A percentile compares a stretch with the other conserved stretches of the same genome.
Evolutionary conservation across 2,329 filamentous ascomycete genomes (phyloP).

Genomic region (Eurotiales sp.): DNA sequence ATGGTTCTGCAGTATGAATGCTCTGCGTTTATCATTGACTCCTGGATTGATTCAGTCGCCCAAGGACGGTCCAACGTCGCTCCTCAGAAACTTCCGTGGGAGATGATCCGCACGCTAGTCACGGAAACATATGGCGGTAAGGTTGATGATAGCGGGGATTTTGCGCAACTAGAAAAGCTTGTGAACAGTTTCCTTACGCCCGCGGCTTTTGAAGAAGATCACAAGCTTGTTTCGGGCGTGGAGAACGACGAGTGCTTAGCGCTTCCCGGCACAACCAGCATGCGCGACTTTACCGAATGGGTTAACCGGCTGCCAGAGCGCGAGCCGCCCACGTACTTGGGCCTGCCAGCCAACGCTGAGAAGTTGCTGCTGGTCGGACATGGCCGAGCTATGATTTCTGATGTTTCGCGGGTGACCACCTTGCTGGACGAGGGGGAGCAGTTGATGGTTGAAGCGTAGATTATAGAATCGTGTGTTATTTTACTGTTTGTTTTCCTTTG

Average conservation of each 20-base stretch:
- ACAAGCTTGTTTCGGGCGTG: constrained; percentile 75
- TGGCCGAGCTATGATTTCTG: constrained; percentile 77
- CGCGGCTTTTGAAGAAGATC: constrained; percentile 84
- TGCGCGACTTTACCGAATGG: constrained; percentile 87
- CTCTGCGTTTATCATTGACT: constrained; percentile 91
- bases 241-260: constrained; percentile 59
- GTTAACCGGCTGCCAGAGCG: constrained; percentile 88
- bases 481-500: constrained; percentile 11
- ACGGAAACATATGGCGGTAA: constrained; percentile 97
- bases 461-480: too few relatives aligned
- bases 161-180: constrained; percentile 66
- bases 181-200: constrained; percentile 78
- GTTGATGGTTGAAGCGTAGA: constrained; percentile 64
- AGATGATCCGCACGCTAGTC: constrained; percentile 85
- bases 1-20: constrained; percentile 73
- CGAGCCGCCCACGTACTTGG: constrained; percentile 92
- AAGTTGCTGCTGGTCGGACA: constrained; percentile 88
- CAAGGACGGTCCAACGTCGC: constrained; percentile 87
- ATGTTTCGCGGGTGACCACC: constrained; percentile 79
- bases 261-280: constrained; percentile 74
- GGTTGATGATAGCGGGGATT: constrained; percentile 88
- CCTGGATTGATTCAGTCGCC: constrained; percentile 81
- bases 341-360: constrained; percentile 91
- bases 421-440: constrained; percentile 93
- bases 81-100: constrained; percentile 91